phyloP scores from a whole-genome alignment of 1,284 basidiomycete genomes.

The Ceratobasidium papillatum region DNA sequence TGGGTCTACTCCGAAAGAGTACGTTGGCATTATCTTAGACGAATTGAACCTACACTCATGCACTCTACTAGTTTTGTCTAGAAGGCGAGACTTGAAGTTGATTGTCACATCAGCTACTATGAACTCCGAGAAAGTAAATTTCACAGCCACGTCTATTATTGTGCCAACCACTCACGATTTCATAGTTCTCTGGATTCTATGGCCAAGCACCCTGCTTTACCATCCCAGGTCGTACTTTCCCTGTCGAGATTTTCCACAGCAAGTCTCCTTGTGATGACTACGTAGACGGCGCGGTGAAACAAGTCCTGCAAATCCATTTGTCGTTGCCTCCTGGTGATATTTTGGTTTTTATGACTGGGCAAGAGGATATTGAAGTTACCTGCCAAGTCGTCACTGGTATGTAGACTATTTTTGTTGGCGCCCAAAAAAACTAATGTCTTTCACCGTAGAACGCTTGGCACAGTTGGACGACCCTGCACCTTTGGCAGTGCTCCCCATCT shows the following conservation, averaged over 20 bases:
- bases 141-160: neutral
- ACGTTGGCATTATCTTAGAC: conserved; percentile 49
- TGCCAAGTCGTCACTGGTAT: conserved; percentile 88
- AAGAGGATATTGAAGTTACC: conserved; percentile 98
- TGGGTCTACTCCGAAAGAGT: conserved; percentile 96
- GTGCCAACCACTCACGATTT: neutral
- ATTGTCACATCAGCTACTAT: conserved; percentile 99
- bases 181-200: conserved; percentile 91
- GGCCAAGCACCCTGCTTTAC: conserved; percentile 95
- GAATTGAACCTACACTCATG: neutral
- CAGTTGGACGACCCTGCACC: conserved; percentile 91
- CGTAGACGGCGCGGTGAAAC: conserved; percentile 97
- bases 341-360: conserved; percentile 99
- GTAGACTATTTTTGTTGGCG: conserved; percentile 44
- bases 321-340: conserved; percentile 95
- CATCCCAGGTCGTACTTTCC: conserved; percentile 98
- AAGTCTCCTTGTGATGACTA: conserved; percentile 99
- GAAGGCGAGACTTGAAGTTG: conserved; percentile 90
- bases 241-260: conserved; percentile 94
- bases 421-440: conserved; percentile 44
- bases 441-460: conserved; percentile 79
- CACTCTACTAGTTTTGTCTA: conserved; percentile 74
- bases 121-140: conserved; percentile 91
- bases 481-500: conserved; percentile 92
- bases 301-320: conserved; percentile 95